These are phyloP conservation scores for Taphrina populina DNA, from an alignment of 1,139 yeast genomes.

Conservation along the genomic window DNA sequence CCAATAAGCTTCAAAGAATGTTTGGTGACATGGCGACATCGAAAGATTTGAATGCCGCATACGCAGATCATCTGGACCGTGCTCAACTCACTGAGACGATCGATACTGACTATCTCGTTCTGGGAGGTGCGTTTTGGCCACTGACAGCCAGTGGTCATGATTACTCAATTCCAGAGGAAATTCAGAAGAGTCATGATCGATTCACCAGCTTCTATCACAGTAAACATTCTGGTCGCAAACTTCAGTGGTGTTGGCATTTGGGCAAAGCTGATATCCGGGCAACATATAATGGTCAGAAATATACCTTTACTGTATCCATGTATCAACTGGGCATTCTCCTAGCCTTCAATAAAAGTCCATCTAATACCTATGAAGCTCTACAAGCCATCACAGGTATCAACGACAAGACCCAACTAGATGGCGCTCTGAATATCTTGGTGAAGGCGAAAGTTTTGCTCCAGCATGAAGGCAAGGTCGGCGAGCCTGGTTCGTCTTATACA, in stretches of 20 bases:
- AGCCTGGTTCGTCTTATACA: conserved; percentile 50
- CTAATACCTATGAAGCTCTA: conserved; percentile 62
- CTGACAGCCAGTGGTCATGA: conserved; percentile 54
- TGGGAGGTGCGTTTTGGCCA: conserved; percentile 93
- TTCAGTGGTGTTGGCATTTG: conserved; percentile 95
- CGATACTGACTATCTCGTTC: conserved; percentile 67
- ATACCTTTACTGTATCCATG: conserved; percentile 80
- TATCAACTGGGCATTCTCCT: conserved; percentile 83
- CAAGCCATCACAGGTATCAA: conserved; percentile 63
- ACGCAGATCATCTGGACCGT: conserved; percentile 52
- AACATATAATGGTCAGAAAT: conserved; percentile 70
- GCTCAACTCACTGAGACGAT: conserved; percentile 45
- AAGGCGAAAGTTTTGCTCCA: conserved; percentile 71
- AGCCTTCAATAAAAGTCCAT: conserved; percentile 67
- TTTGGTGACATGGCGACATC: conserved; percentile 91
- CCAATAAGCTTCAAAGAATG: conserved; percentile 93
- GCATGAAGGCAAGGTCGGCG: conserved; percentile 44
- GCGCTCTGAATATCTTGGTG: conserved; percentile 73
- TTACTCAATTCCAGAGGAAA: conserved; percentile 62
- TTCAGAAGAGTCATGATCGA: conserved; percentile 62
- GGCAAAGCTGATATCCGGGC: conserved; percentile 91
- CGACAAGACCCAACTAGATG: conserved; percentile 63
- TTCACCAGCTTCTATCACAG: conserved; percentile 67
- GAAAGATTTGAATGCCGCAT: conserved; percentile 67
- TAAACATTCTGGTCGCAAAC: conserved; percentile 82